Evolutionary conservation across 371 early-diverging fungal genomes (phyloP).

Genomic region (Rhizopus sp.): DNA sequence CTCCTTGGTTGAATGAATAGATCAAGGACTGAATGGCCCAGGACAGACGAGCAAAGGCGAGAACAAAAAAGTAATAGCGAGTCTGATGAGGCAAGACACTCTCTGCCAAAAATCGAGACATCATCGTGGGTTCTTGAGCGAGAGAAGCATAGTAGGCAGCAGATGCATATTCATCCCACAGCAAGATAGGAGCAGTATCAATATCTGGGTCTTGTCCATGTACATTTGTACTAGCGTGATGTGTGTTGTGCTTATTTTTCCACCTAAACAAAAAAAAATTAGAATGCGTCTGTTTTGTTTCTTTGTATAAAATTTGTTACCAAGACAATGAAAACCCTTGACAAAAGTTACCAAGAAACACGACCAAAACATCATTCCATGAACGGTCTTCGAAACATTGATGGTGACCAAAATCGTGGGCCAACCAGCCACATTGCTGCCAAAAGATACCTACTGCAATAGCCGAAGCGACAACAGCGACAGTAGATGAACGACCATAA

Average conservation of each 20-base stretch:
- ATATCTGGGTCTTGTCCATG: conserved; percentile 88
- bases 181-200: conserved; percentile 80
- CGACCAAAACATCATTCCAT: conserved; percentile 66
- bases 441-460: conserved; percentile 74
- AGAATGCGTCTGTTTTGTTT: not conserved
- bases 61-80: conserved; percentile 78
- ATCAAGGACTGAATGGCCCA: conserved; percentile 74
- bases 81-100: conserved; percentile 66
- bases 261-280: conserved; percentile 48
- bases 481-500: conserved; percentile 55
- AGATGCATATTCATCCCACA: conserved; percentile 85
- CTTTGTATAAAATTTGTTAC: conserved; percentile 22
- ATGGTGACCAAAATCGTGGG: conserved; percentile 88
- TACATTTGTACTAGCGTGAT: conserved; percentile 85
- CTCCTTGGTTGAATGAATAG: conserved; percentile 61
- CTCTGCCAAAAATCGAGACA: conserved; percentile 71
- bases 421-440: conserved; percentile 90
- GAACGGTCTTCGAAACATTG: conserved; percentile 76
- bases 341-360: conserved; percentile 77
- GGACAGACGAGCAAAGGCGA: conserved; percentile 78
- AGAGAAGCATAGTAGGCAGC: conserved; percentile 71
- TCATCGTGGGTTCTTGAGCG: conserved; percentile 35
- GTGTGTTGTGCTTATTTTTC: conserved; percentile 92
- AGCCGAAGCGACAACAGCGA: conserved; percentile 62
- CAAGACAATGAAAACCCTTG: conserved; percentile 79